These are phyloP conservation scores for Clarireedia sp. DNA, from an alignment of 2,329 filamentous ascomycete species.

Conservation along the genomic window DNA sequence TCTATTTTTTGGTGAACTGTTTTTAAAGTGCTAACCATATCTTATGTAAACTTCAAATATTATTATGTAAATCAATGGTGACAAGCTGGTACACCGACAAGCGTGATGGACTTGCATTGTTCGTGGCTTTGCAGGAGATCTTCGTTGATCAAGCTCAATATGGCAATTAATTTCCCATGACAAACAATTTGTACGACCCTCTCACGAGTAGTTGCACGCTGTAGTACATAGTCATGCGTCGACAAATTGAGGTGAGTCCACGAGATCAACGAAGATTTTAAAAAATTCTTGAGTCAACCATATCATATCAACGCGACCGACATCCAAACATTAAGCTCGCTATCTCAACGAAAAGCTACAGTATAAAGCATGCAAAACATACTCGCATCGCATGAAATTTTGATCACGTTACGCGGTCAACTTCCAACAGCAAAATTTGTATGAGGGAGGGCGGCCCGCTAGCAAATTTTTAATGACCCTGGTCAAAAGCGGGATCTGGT, in stretches of 20 bases:
- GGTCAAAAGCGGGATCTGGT: slow-evolving; percentile 4
- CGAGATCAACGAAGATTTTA: not conserved
- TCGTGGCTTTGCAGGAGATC: no score
- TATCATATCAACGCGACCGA: not conserved
- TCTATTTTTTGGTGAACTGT: no score
- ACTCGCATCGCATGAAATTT: slow-evolving; percentile 24
- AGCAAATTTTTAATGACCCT: slow-evolving; percentile 16
- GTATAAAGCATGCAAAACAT: slow-evolving; percentile 25
- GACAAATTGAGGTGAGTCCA: not conserved
- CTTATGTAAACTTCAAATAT: no score
- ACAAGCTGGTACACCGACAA: no score
- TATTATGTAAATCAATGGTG: no score
- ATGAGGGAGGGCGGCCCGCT: slow-evolving; percentile 22
- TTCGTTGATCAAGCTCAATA: not conserved
- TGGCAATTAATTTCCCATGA: not conserved
- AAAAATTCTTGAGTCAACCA: not conserved
- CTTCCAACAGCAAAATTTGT: slow-evolving; percentile 21
- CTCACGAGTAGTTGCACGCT: not conserved
- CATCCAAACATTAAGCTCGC: not conserved
- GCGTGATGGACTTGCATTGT: no score
- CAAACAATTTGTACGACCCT: not conserved
- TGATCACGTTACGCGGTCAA: slow-evolving; percentile 28
- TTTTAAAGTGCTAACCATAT: no score
- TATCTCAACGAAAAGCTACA: slow-evolving; percentile 1
- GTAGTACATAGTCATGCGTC: not conserved